Base-by-base conservation (phyloP, 176 grass and related monocot genomes). In the Cenchrus americanus region DNA sequence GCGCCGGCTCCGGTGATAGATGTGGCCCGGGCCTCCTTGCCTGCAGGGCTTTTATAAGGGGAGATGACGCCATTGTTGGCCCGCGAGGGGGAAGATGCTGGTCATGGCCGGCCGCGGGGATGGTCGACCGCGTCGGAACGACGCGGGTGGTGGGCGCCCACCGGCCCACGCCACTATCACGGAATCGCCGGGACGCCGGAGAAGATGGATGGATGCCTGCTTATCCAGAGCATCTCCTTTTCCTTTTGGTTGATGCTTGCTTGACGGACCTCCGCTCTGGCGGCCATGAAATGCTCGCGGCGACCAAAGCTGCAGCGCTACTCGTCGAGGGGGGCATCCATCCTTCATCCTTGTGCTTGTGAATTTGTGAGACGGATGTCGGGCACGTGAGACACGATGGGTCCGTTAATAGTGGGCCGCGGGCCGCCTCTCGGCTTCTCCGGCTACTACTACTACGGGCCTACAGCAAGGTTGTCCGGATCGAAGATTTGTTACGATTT, bases 181-280 rank as follows among this genome's bases (percentile, higher is more conserved):
- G 42, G 64, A 13, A n/a, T 78, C 47, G 23, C 47, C 47, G 69
- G 14, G 3, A 17, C 1, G 66, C 66, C 40, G 66, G 66, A 69
- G 41, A 19, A 41, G 18, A 44, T 44, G 19, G 10, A 23, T 27
- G 46, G 69, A 83, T 83, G 69, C 81, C 43, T 74, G 19, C 57
- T 83, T 62, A 74, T 74, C 81, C 37, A n/a, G 63, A 81, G 79
- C 5, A 70, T 59, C 51, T 70, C 37, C 47, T 13, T 63, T 57
- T 21, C 27, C 69, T 73, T 83, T 53, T 37, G 41, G 79, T 53
- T 58, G 51, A 59, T 57, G 49, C 65, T 53, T 69, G 46, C 63
- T 80, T 34, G 11, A 37, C 64, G 18, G 77, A 51, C 23, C 42
- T 18, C 14, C 41, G 13, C 41, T 7, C 3, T 40, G 14, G 27